Evolutionary conservation across 2,329 filamentous ascomycete genomes (phyloP).

Genomic region (Domatiomyces catenatus): DNA sequence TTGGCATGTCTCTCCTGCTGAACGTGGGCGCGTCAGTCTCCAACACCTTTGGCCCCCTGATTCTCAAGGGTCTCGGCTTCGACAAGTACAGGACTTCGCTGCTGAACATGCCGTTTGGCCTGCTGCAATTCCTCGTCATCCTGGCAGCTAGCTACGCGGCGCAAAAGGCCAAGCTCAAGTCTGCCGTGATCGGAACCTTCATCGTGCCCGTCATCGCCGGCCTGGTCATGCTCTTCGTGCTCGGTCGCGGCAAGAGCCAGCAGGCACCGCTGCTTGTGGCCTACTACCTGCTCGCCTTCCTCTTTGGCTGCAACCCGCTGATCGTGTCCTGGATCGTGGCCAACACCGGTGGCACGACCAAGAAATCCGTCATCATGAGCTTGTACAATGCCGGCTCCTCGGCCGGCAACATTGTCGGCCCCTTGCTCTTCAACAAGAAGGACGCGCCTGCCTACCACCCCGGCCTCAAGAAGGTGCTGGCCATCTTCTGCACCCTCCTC

Average conservation of each 20-base stretch:
- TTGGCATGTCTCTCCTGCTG: slow-evolving; percentile 44
- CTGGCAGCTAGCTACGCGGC: slow-evolving; percentile 44
- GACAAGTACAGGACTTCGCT: slow-evolving; percentile 43
- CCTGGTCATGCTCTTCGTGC: slow-evolving; percentile 34
- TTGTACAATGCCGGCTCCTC: slow-evolving; percentile 48
- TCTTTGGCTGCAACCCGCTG: slow-evolving; percentile 51
- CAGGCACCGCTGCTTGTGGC: slow-evolving; percentile 39
- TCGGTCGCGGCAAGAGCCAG: slow-evolving; percentile 30
- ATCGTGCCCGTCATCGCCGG: slow-evolving; percentile 47
- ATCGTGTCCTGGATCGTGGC: slow-evolving; percentile 54
- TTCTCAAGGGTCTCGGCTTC: slow-evolving; percentile 45
- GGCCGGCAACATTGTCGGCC: slow-evolving; percentile 52
- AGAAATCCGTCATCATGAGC: slow-evolving; percentile 49
- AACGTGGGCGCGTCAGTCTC: slow-evolving; percentile 50
- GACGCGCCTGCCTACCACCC: slow-evolving; percentile 46
- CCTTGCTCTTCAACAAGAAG: slow-evolving; percentile 42
- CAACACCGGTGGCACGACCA: slow-evolving; percentile 53
- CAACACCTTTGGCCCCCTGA: slow-evolving; percentile 50
- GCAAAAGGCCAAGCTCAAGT: slow-evolving; percentile 43
- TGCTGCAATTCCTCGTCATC: slow-evolving; percentile 45
- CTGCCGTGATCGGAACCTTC: slow-evolving; percentile 37
- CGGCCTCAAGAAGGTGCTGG: slow-evolving; percentile 41
- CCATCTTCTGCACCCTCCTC: slow-evolving; percentile 39
- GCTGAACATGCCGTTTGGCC: slow-evolving; percentile 53
- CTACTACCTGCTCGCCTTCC: slow-evolving; percentile 51